A percentile compares a stretch with the other conserved stretches of the same genome.
Conservation (phyloP, 768 basidiomycete species). For the Boletales sp. region DNA sequence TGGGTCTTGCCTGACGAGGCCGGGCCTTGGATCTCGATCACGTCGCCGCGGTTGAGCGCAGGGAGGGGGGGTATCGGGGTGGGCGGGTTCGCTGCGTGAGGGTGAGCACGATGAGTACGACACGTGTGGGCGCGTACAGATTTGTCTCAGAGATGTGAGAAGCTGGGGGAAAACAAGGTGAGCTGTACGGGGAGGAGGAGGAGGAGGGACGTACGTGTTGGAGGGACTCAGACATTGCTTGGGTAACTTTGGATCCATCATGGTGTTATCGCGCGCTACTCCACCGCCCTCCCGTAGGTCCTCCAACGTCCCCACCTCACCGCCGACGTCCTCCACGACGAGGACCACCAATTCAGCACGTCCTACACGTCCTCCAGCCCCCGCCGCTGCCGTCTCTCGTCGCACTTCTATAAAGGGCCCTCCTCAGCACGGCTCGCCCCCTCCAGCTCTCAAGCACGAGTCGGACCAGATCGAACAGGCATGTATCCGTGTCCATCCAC, state of each 20-base stretch:
- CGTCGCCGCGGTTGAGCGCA: conserved; percentile 50
- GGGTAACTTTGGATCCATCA: conserved; percentile 27
- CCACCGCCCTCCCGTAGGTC: conserved; percentile 45
- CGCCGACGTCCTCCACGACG: conserved; percentile 26
- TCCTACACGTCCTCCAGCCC: conserved; percentile 51
- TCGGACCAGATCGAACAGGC: conserved; percentile 82
- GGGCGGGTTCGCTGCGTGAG: conserved; percentile 29
- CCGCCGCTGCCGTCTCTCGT: conserved; percentile 43
- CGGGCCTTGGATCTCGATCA: conserved; percentile 75
- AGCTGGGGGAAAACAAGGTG: conserved; percentile 33
- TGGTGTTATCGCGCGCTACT: conserved; percentile 39
- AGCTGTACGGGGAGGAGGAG: conserved; percentile 1
- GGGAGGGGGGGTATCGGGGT: conserved; percentile 15
- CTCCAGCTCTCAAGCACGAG: conserved; percentile 66
- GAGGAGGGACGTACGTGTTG: conserved; percentile 25
- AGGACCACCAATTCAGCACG: conserved; percentile 47
- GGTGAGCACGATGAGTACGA: conserved; percentile 6
- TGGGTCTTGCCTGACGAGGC: conserved; percentile 76
- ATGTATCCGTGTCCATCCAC: conserved; percentile 16
- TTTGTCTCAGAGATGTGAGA: conserved; percentile 37
- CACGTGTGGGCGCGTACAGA: conserved; percentile 29
- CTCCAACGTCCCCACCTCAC: conserved; percentile 35
- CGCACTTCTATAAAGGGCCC: conserved; percentile 47
- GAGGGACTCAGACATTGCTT: conserved; percentile 31
- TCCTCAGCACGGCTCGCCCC: conserved; percentile 34